Conservation (phyloP, 495 filamentous ascomycete genomes). For the Penicillium coprophilum region DNA sequence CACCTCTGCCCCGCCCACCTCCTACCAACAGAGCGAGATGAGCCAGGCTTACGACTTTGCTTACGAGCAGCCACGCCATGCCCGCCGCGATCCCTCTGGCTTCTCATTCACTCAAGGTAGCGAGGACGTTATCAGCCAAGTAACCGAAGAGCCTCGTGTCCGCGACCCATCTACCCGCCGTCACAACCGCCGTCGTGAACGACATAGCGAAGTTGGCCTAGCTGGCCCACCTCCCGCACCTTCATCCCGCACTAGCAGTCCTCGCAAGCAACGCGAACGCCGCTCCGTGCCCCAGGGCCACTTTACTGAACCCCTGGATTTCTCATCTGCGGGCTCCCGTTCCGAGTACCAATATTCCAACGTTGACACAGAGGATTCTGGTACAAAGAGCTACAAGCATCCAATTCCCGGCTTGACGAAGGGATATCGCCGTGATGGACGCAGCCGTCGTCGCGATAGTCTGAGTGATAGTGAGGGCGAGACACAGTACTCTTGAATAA, state of each 20-base stretch:
- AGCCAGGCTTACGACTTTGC: constrained; percentile 51
- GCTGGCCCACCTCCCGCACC: constrained; percentile 24
- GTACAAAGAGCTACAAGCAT: constrained; percentile 80
- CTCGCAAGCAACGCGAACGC: constrained; percentile 36
- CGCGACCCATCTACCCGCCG: constrained; percentile 40
- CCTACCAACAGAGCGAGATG: constrained; percentile 53
- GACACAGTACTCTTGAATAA: constrained; percentile 28
- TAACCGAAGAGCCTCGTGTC: constrained; percentile 49
- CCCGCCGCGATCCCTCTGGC: constrained; percentile 37
- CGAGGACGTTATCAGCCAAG: constrained; percentile 55
- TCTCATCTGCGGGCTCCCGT: constrained; percentile 44
- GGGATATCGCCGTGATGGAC: constrained; percentile 46
- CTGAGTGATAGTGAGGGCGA: constrained; percentile 56
- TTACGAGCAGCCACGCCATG: constrained; percentile 30
- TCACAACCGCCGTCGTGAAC: constrained; percentile 38
- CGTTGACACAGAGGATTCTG: constrained; percentile 56
- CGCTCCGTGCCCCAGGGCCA: constrained; percentile 43
- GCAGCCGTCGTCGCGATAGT: constrained; percentile 46
- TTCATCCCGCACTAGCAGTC: constrained; percentile 41
- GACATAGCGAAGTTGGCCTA: constrained; percentile 21
- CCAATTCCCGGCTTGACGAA: constrained; percentile 70
- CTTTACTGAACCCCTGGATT: constrained; percentile 58
- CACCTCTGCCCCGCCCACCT: constrained; percentile 48
- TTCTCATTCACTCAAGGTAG: constrained; percentile 53
- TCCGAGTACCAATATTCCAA: constrained; percentile 51